These are phyloP conservation scores for Xeromyces bisporus DNA, from an alignment of 495 filamentous ascomycete genomes.

Conservation along the genomic window DNA sequence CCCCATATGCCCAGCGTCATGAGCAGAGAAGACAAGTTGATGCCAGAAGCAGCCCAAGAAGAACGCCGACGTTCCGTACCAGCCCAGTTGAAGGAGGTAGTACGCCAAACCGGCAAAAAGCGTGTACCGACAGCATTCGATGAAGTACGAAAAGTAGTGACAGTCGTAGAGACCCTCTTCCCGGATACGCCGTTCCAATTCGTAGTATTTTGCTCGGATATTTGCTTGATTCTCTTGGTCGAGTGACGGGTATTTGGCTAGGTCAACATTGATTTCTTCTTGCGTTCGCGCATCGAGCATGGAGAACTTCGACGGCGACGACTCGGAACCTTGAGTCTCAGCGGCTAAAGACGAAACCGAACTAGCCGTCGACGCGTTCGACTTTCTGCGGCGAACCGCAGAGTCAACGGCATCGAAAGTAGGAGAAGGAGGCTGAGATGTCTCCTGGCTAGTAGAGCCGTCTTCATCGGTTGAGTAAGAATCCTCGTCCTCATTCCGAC, in stretches of 20 bases:
- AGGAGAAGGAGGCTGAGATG: conserved; percentile 40
- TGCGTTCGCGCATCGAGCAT: conserved; percentile 60
- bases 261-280: conserved; percentile 58
- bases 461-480: conserved; percentile 20
- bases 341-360: conserved; percentile 16
- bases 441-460: conserved; percentile 21
- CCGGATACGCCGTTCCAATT: conserved; percentile 50
- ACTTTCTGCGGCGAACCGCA: conserved; percentile 16
- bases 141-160: conserved; percentile 65
- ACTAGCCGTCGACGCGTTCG: conserved; percentile 17
- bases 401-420: conserved; percentile 42
- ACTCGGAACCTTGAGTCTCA: conserved; percentile 9
- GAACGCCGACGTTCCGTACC: conserved; percentile 59
- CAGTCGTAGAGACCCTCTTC: conserved; percentile 69
- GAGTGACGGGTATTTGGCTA: conserved; percentile 65
- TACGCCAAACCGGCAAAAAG: conserved; percentile 48
- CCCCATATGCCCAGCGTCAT: conserved; percentile 95
- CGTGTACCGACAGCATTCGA: conserved; percentile 60
- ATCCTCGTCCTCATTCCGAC: conserved; percentile 17
- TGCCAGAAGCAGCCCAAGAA: conserved; percentile 86
- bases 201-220: conserved; percentile 67
- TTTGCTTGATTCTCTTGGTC: conserved; percentile 57
- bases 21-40: conserved; percentile 84
- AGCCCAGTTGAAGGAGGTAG: conserved; percentile 47
- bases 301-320: conserved; percentile 46